Base-by-base conservation (phyloP, 208 protist genomes). In the Leishmania gerbilli region DNA sequence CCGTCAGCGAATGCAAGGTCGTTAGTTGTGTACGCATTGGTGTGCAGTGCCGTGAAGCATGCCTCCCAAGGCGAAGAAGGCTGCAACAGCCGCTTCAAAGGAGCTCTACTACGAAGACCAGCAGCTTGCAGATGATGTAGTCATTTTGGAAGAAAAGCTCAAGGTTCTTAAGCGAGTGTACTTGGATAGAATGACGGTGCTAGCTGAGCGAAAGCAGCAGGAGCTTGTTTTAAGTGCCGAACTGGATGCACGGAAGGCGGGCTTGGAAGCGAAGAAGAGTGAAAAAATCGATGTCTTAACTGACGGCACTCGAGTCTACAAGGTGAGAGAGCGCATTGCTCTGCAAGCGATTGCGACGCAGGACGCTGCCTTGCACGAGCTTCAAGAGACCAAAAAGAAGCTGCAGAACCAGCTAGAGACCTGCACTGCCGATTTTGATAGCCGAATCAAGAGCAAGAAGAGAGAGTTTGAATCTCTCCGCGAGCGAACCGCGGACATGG, bases 301-400 rank as follows among this genome's bases (percentile, higher is more conserved):
- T 0, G 95, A 98, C 79, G 95, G 83, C 81, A 93, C 89, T n/a
- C 88, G 95, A 31, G 90, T 95, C 67, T 89, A 97, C 87, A 98
- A 97, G 79, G 89, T 85, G 6, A 90, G 91, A 13, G 94, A 98
- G 82, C 83, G 87, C 45, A 84, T 89, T 21, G 85, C 84, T 56
- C 93, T 98, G 53, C 60, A 74, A 34, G 51, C 88, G 62, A 88
- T 95, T 64, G 90, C 87, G 53, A 64, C 64, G n/a, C 74, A 97
- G 3, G 93, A 97, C 74, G 81, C 79, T 3, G 53, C 79, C 5
- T 69, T 97, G 67, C 92, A 88, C 68, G 79, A 65, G 15, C 82
- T 96, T 58, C 86, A 90, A 37, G 93, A 96, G 17, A 88, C 94
- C 64, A 93, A 95, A 67, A 56, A 84, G 24, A 90, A 86, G 49